These are phyloP conservation scores for Trypanosomatidae sp. DNA, from an alignment of 208 protist species.

Conservation along the genomic window DNA sequence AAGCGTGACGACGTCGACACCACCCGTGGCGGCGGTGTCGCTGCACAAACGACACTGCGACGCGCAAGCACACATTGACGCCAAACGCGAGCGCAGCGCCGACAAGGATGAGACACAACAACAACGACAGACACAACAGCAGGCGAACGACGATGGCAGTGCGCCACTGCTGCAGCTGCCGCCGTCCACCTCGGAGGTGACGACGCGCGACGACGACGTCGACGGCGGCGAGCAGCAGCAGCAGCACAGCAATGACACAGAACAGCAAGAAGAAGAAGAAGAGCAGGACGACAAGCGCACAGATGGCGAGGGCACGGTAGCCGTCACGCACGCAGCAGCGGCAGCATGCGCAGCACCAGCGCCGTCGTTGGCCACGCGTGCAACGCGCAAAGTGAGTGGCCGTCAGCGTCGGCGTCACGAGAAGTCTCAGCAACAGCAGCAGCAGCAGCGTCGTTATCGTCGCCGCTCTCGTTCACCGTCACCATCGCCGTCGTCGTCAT, in stretches of 20 bases:
- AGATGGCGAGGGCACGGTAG: not conserved
- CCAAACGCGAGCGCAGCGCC: not conserved
- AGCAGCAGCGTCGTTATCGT: no score
- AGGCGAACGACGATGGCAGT: not conserved
- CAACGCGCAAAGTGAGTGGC: not conserved
- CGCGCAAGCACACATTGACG: not conserved
- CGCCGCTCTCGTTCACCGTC: no score
- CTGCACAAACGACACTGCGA: not conserved
- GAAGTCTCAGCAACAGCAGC: no score
- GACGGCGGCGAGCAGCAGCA: not conserved
- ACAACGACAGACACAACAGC: not conserved
- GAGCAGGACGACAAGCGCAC: slow-evolving; percentile 1
- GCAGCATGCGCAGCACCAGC: no score
- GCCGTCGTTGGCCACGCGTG: not conserved
- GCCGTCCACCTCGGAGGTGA: not conserved
- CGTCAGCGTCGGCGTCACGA: no score
- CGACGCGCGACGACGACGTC: no score
- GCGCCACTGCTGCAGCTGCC: not conserved
- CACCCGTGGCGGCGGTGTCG: not conserved
- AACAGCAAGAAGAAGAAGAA: slow-evolving; percentile 8
- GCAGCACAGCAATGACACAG: not conserved
- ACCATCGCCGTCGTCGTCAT: no score
- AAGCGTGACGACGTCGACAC: slow-evolving; percentile 1
- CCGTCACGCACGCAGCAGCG: not conserved
- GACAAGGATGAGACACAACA: not conserved